These are phyloP conservation scores for Phytophthora palmivora DNA, from an alignment of 352 stramenopile genomes.

Conservation along the genomic window DNA sequence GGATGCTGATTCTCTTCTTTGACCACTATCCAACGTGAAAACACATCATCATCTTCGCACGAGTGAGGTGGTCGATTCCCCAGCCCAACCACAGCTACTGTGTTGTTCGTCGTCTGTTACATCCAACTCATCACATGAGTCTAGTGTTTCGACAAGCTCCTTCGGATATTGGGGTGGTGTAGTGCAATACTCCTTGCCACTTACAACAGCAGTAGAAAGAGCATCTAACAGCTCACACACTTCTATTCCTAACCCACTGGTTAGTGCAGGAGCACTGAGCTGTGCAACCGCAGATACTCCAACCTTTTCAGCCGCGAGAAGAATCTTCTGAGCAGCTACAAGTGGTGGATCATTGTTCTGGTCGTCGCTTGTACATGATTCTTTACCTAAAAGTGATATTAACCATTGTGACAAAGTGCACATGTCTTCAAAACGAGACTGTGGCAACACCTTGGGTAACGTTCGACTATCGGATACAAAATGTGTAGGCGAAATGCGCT, in stretches of 20 bases:
- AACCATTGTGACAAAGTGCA: slow-evolving; percentile 51
- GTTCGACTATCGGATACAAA: slow-evolving; percentile 46
- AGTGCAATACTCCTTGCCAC: slow-evolving; percentile 20
- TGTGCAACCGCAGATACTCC: slow-evolving; percentile 40
- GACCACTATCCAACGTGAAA: slow-evolving; percentile 53
- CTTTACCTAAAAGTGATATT: slow-evolving; percentile 39
- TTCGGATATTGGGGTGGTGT: slow-evolving; percentile 38
- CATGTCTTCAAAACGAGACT: slow-evolving; percentile 61
- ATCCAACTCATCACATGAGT: slow-evolving; percentile 54
- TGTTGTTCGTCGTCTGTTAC: slow-evolving; percentile 43
- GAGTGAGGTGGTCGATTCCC: slow-evolving; percentile 46
- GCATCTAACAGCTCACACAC: slow-evolving; percentile 62
- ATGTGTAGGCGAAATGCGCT: slow-evolving; percentile 52
- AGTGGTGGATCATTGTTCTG: slow-evolving; percentile 30
- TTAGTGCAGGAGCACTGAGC: slow-evolving; percentile 53
- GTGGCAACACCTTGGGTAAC: slow-evolving; percentile 24
- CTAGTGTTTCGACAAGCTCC: slow-evolving; percentile 54
- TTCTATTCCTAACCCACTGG: slow-evolving; percentile 48
- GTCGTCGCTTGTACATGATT: slow-evolving; percentile 28
- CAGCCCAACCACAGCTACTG: slow-evolving; percentile 13
- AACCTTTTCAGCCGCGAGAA: slow-evolving; percentile 57
- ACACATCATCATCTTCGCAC: slow-evolving; percentile 40
- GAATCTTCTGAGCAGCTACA: slow-evolving; percentile 49
- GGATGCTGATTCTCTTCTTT: slow-evolving; percentile 35
- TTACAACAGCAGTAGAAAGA: slow-evolving; percentile 50